Conservation (phyloP, 2,329 filamentous ascomycete species). For the Calonectria pseudoturangicola region DNA sequence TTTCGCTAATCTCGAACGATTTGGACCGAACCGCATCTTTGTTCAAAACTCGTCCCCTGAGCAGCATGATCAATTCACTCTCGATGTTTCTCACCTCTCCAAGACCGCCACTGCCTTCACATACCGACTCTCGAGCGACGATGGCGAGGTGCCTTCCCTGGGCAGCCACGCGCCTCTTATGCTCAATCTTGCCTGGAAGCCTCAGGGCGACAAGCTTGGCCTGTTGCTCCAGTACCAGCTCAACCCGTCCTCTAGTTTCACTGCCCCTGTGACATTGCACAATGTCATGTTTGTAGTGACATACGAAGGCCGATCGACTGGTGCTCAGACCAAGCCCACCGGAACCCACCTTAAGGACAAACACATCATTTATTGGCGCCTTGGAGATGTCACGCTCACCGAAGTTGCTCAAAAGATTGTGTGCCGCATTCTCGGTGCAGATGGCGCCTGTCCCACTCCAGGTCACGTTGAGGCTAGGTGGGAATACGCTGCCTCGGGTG, state of each 20-base stretch:
- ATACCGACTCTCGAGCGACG: slow-evolving; percentile 88
- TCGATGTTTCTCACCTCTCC: slow-evolving; percentile 83
- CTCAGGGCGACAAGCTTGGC: slow-evolving; percentile 89
- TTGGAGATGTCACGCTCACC: slow-evolving; percentile 83
- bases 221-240: slow-evolving; percentile 89
- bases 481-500: slow-evolving; percentile 73
- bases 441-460: slow-evolving; percentile 80
- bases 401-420: slow-evolving; percentile 84
- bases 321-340: slow-evolving; percentile 85
- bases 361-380: slow-evolving; percentile 86
- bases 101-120: slow-evolving; percentile 91
- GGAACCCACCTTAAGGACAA: slow-evolving; percentile 88
- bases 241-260: slow-evolving; percentile 79
- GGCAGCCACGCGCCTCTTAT: slow-evolving; percentile 81
- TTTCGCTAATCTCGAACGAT: slow-evolving; percentile 90
- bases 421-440: slow-evolving; percentile 84
- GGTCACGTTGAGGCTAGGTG: slow-evolving; percentile 89
- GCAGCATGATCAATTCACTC: slow-evolving; percentile 85
- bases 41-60: slow-evolving; percentile 80
- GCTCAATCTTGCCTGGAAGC: slow-evolving; percentile 86
- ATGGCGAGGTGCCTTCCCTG: slow-evolving; percentile 66
- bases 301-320: slow-evolving; percentile 80
- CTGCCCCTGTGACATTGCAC: slow-evolving; percentile 69
- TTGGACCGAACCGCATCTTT: slow-evolving; percentile 95
- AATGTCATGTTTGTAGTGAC: slow-evolving; percentile 85